phyloP scores from a whole-genome alignment of 345 rosid genomes.

The Ceriops tagal region DNA sequence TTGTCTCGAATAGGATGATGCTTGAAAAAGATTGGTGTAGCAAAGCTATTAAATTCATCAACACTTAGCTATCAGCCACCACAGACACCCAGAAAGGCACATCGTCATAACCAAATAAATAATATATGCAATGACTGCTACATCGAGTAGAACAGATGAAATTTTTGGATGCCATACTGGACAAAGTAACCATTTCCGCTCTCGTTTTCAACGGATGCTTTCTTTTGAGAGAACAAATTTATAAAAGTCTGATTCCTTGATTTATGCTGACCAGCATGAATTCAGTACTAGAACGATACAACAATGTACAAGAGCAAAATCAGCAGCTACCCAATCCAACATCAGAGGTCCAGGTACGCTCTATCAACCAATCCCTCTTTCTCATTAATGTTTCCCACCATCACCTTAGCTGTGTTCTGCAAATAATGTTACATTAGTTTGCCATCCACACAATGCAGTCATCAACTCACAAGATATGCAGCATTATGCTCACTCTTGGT shows the following conservation, averaged over 20 bases:
- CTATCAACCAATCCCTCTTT: neutral
- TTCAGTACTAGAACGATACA: slow-evolving; percentile 54
- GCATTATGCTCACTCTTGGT: neutral
- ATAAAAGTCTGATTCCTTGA: neutral
- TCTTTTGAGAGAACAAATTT: no score
- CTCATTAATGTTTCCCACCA: neutral
- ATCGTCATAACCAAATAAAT: no score
- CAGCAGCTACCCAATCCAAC: slow-evolving; percentile 45
- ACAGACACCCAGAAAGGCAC: no score
- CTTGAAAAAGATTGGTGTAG: no score
- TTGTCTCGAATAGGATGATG: no score
- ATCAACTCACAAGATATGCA: neutral
- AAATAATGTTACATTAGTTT: neutral
- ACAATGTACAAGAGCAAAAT: slow-evolving; percentile 46
- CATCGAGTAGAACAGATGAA: no score
- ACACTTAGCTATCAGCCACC: no score
- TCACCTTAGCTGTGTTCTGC: neutral
- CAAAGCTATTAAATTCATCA: no score
- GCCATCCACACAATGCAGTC: neutral
- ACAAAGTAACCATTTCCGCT: no score
- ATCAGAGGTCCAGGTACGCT: slow-evolving; percentile 58
- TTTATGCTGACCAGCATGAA: slow-evolving; percentile 47
- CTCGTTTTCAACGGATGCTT: no score
- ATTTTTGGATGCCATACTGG: no score
- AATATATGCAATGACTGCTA: no score